A percentile compares a stretch with the other conserved stretches of the same genome.
Conservation (phyloP, 805 yeast species). For the Geotrichum ghanense region DNA sequence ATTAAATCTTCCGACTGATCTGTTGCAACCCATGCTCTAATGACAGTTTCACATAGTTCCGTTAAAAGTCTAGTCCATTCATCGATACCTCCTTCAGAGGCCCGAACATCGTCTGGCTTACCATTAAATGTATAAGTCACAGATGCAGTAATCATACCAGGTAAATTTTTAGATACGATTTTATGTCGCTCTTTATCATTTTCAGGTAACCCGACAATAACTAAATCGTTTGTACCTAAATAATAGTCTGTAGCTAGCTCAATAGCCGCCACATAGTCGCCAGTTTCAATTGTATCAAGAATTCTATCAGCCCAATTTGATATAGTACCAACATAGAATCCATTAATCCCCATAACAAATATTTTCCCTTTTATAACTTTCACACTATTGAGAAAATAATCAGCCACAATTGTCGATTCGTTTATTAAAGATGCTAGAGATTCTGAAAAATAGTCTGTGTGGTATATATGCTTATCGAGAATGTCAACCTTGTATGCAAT, state of each 20-base stretch:
- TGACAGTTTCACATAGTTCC: slow-evolving; percentile 30
- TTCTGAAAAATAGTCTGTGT: slow-evolving; percentile 23
- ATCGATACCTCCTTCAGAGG: slow-evolving; percentile 20
- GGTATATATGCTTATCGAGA: slow-evolving; percentile 30
- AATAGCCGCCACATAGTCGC: slow-evolving; percentile 46
- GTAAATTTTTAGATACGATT: slow-evolving; percentile 41
- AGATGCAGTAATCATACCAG: slow-evolving; percentile 45
- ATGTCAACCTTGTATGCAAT: slow-evolving; percentile 29
- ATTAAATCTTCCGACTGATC: slow-evolving; percentile 23
- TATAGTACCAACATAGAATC: slow-evolving; percentile 44
- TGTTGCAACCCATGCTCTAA: slow-evolving; percentile 28
- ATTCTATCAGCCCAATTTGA: slow-evolving; percentile 63
- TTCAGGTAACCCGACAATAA: slow-evolving; percentile 47
- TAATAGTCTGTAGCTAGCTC: slow-evolving; percentile 43
- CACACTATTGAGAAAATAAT: slow-evolving; percentile 27
- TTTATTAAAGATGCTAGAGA: slow-evolving; percentile 7
- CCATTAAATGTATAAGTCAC: slow-evolving; percentile 32
- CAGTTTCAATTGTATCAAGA: slow-evolving; percentile 34
- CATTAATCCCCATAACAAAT: slow-evolving; percentile 41
- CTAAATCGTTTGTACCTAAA: slow-evolving; percentile 35
- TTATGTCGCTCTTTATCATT: slow-evolving; percentile 32
- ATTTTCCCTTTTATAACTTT: slow-evolving; percentile 35
- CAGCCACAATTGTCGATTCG: slow-evolving; percentile 13
- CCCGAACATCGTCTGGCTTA: slow-evolving; percentile 7
- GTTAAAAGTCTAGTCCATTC: slow-evolving; percentile 20